Evolutionary conservation across 2,329 filamentous ascomycete genomes (phyloP).

Genomic region (Thielaviopsis musarum): DNA sequence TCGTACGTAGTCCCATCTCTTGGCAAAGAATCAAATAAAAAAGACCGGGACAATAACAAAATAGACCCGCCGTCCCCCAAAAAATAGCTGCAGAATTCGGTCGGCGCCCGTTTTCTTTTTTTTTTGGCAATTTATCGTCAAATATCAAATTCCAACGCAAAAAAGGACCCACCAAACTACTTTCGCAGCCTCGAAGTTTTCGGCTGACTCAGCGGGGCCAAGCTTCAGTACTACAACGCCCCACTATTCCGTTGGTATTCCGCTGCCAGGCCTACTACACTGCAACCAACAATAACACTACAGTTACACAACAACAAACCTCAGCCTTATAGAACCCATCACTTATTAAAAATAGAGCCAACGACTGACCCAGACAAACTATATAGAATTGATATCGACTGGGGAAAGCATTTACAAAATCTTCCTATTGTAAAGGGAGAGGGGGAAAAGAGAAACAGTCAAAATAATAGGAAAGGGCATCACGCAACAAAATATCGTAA

Average conservation of each 20-base stretch:
- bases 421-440: not conserved
- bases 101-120: not conserved
- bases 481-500: conserved; percentile 12
- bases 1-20: too few relatives aligned
- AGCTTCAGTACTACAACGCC: not conserved
- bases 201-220: conserved; percentile 4
- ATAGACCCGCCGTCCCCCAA: not conserved
- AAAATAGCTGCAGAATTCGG: not conserved
- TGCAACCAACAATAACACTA: not conserved
- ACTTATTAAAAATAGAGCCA: not conserved
- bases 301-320: not conserved
- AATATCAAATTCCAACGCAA: not conserved
- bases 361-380: not conserved
- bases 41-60: not conserved
- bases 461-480: conserved; percentile 10
- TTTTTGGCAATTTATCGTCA: not conserved
- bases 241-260: not conserved
- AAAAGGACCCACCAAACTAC: not conserved
- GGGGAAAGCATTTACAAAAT: conserved; percentile 6
- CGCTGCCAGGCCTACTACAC: not conserved
- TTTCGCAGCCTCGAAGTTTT: conserved; percentile 8
- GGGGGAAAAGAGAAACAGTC: not conserved
- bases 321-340: not conserved
- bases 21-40: not conserved
- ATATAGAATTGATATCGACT: not conserved